Evolutionary conservation across 2,329 filamentous ascomycete species (phyloP).

Genomic region (Coleophoma eucalyptorum): DNA sequence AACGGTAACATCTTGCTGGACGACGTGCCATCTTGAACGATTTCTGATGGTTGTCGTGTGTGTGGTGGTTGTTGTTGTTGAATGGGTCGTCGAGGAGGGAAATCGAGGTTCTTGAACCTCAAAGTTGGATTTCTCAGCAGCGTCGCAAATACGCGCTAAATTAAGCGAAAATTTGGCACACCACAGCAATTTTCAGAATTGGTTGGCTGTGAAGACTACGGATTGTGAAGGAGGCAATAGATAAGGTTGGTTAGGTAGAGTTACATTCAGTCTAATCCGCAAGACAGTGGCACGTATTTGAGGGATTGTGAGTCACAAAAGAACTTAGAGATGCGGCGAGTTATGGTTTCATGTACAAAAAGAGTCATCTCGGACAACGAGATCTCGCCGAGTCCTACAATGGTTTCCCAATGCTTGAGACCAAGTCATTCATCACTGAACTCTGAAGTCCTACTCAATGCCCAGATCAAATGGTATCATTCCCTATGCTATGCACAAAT

Average conservation of each 20-base stretch:
- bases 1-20: constrained; percentile 99
- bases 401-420: too few relatives aligned
- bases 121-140: constrained; percentile 7
- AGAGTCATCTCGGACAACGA: too few relatives aligned
- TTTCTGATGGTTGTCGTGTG: constrained; percentile 37
- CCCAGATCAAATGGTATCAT: constrained; percentile 3
- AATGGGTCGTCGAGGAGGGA: constrained; percentile 8
- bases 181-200: constrained; percentile 6
- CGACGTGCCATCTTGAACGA: constrained; percentile 96
- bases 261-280: too few relatives aligned
- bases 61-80: constrained; percentile 42
- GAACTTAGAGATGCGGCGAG: too few relatives aligned
- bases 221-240: constrained; percentile 3
- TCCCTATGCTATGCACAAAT: neutral
- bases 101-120: constrained; percentile 5
- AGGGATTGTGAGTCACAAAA: too few relatives aligned
- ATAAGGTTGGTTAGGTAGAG: neutral
- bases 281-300: too few relatives aligned
- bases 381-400: too few relatives aligned
- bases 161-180: constrained; percentile 4
- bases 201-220: neutral
- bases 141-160: neutral
- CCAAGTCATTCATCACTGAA: too few relatives aligned
- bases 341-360: too few relatives aligned
- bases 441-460: neutral